Conservation (phyloP, 192 early-diverging fungal species). For the Backusella psychrophila region DNA sequence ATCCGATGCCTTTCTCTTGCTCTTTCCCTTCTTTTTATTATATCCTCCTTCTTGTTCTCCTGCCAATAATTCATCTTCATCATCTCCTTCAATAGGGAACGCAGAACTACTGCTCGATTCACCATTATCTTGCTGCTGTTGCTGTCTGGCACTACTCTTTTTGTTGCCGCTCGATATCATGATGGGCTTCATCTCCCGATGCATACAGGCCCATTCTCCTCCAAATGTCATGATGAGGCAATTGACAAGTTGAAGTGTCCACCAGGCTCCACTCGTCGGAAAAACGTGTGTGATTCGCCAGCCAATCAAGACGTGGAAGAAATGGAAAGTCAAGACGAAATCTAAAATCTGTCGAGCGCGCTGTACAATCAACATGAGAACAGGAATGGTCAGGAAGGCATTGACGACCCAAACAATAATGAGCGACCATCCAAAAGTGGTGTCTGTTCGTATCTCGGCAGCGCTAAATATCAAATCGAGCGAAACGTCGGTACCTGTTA, state of each 20-base stretch:
- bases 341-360: slow-evolving; percentile 75
- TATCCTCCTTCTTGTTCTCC: not conserved
- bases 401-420: slow-evolving; percentile 65
- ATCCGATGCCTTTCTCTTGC: slow-evolving; percentile 22
- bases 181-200: slow-evolving; percentile 78
- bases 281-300: slow-evolving; percentile 55
- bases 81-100: not conserved
- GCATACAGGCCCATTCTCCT: slow-evolving; percentile 81
- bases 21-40: not conserved
- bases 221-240: slow-evolving; percentile 65
- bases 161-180: slow-evolving; percentile 22
- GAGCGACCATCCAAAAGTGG: slow-evolving; percentile 66
- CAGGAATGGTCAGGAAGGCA: slow-evolving; percentile 46
- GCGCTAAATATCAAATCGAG: slow-evolving; percentile 68
- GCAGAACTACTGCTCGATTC: not conserved
- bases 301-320: slow-evolving; percentile 62
- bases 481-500: slow-evolving; percentile 62
- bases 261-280: slow-evolving; percentile 69
- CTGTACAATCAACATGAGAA: slow-evolving; percentile 66
- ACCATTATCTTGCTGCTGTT: not conserved
- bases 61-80: slow-evolving; percentile 10
- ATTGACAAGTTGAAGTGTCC: slow-evolving; percentile 53
- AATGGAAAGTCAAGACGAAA: slow-evolving; percentile 71
- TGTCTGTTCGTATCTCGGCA: slow-evolving; percentile 56
- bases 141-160: not conserved